Base-by-base conservation (phyloP, 1,284 basidiomycete species). In the Leccinum solheimii region DNA sequence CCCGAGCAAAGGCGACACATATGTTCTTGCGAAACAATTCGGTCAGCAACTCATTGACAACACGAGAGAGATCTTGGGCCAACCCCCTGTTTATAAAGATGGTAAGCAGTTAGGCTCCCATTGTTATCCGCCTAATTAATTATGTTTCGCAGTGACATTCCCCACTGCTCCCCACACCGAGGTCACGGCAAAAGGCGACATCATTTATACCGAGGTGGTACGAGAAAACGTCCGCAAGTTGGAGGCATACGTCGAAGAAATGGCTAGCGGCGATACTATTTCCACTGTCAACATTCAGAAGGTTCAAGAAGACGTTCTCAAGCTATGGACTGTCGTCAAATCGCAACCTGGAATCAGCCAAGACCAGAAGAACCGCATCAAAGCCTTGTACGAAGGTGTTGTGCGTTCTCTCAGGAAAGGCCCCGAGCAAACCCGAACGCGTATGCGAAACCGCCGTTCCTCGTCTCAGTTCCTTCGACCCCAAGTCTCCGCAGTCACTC, bases 241-340 rank as follows among this genome's bases (percentile, higher is more conserved):
- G 57, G 97, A 99, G 79, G 94, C 94, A 5, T 99, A 99, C 72
- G 96, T 98, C 68, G 92, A 96, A 75, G 96, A 99, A 79, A 99
- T 99, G 97, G 95, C 97, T 3, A 94, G 91, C 63, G 94, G 95
- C 19, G 95, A 95, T 73, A 89, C 88, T 57, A 90, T 95, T 63
- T 86, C 91, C 40, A 80, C 86, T 45, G 86, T 95, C 74, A 96
- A 97, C 78, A 92, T 98, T 66, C 92, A 97, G 79, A 98, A 98
- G 79, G 95, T 97, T 53, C 95, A 98, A 72, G 92, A 95, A 62
- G 95, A 97, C 69, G 94, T 98, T 58, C 82, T 95, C 65, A 98
- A 97, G 75, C 86, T 99, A 21, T 99, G 96, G 95, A 95, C 92
- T 62, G 90, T 98, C 58, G 95, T 99, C 72, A 97, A 97, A 78